Conservation (phyloP, 208 protist genomes). For the Leishmania lainsoni region DNA sequence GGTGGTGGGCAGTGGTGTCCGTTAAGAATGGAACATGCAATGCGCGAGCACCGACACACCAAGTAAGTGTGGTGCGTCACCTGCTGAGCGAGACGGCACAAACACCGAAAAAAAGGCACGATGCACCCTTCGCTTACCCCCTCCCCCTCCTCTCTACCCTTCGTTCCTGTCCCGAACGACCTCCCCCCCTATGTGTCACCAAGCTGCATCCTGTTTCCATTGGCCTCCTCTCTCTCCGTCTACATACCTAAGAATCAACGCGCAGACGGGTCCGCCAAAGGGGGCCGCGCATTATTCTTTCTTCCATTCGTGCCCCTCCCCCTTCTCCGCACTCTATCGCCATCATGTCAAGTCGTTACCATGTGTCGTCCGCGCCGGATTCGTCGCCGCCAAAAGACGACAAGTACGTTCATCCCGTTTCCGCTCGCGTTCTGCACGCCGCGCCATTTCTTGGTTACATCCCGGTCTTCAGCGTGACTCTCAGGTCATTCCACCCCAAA, state of each 20-base stretch:
- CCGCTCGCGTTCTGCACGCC: constrained; percentile 13
- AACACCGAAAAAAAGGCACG: too few species aligned
- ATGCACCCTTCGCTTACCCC: neutral
- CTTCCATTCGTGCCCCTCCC: neutral
- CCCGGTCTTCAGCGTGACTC: constrained; percentile 51
- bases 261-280: neutral
- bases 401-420: constrained; percentile 30
- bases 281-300: neutral
- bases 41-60: too few species aligned
- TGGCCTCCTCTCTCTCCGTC: neutral
- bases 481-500: constrained; percentile 46
- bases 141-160: neutral
- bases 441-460: constrained; percentile 34
- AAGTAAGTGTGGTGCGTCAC: neutral
- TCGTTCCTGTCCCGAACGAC: neutral
- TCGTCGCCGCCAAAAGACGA: neutral
- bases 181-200: neutral
- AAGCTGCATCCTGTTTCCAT: neutral
- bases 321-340: neutral
- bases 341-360: constrained; percentile 9
- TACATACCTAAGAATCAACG: neutral
- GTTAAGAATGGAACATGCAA: neutral
- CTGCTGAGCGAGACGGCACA: too few species aligned
- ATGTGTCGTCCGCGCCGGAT: neutral
- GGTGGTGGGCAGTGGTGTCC: neutral